Conservation (phyloP, 2,329 filamentous ascomycete species). For the Aspergillus ochraceoroseus region DNA sequence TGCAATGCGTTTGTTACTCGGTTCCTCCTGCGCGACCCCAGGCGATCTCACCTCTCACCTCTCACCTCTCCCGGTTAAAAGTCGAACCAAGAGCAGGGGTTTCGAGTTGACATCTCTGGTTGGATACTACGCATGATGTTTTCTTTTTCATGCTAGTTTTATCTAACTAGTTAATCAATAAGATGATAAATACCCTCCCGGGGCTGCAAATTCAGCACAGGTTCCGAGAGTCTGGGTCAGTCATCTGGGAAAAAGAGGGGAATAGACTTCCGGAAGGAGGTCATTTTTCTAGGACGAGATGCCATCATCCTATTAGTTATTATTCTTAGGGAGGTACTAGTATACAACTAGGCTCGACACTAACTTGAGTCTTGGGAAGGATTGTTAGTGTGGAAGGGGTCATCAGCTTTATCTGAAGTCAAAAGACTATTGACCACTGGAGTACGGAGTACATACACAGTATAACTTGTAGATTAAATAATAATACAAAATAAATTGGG, state of each 20-base stretch:
- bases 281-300: background rate
- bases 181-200: no score
- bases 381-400: no score
- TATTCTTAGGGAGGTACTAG: no score
- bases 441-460: no score
- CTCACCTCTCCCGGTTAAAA: background rate
- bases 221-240: slow-evolving; percentile 11
- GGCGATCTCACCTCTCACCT: slow-evolving; percentile 2
- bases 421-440: no score
- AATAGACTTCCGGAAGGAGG: slow-evolving; percentile 2
- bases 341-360: no score
- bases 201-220: slow-evolving; percentile 6
- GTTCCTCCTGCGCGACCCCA: slow-evolving; percentile 10
- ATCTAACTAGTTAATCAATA: no score
- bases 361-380: no score
- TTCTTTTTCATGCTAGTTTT: background rate
- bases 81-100: background rate
- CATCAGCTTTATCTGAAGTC: no score
- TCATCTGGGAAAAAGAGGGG: slow-evolving; percentile 3
- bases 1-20: slow-evolving; percentile 1
- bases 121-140: background rate
- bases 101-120: no score
- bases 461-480: no score
- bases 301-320: background rate
- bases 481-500: no score